Base-by-base conservation (phyloP, 495 filamentous ascomycete species). In the Cladorrhinum samala region DNA sequence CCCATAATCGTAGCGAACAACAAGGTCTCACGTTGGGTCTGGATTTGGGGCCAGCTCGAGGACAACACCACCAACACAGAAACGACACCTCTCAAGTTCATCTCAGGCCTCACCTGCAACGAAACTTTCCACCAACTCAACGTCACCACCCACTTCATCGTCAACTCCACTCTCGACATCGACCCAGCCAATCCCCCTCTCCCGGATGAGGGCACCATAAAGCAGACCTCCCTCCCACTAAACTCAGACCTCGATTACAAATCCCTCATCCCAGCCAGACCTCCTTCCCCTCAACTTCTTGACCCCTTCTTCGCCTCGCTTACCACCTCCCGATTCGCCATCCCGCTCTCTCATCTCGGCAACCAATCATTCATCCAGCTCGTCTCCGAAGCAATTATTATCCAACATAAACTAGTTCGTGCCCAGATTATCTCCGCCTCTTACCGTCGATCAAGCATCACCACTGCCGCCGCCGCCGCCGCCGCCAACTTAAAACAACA, bases 251-350 rank as follows among this genome's bases (percentile, higher is more conserved):
- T 63, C 9, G 17, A 52, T 24, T 63, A 63, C 43, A 27, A 17
- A 18, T 24, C 46, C 27, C 57, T 63, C 20, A 33, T 55, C 44
- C 48, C 54, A n/a, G n/a, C n/a, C n/a, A n/a, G n/a, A 13, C 3
- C 57, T 11, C n/a, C 42, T n/a, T 46, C 54, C 20, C 33, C 54
- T 1, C 19, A 60, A 44, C 45, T 57, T 19, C 50, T 67, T 21
- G 59, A 61, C 53, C 50, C 54, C 17, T 67, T 67, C 45, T 67
- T 67, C 54, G 39, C 50, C 18, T 41, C 43, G 1, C 58, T 67
- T 14, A 46, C 51, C n/a, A 44, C 64, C 5, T 61, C 58, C 0
- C 54, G 53, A 3, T 60, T 52, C 45, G 58, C 52, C 11, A 39
- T 62, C 13, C 49, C 61, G 2, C 25, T 42, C 0, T n/a, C 37